Percentiles rank a stretch among this genome's conserved stretches.
Conservation (phyloP, 1,284 basidiomycete genomes). For the Pholiota adiposa region DNA sequence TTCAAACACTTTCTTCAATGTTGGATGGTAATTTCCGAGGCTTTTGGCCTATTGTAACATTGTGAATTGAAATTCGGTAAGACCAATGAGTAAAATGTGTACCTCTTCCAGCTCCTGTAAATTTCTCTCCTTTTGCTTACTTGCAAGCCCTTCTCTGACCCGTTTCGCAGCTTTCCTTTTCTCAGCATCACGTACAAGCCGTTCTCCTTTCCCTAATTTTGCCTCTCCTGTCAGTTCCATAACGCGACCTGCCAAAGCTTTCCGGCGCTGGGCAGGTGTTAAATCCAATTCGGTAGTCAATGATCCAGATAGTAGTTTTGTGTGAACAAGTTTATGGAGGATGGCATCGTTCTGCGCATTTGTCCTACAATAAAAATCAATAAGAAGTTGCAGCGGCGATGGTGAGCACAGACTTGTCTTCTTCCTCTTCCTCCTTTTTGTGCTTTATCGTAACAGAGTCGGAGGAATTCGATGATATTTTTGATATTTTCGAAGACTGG, state of each 20-base stretch:
- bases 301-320: conserved; percentile 74
- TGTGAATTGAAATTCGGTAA: conserved; percentile 14
- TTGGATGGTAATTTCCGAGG: conserved; percentile 79
- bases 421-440: conserved; percentile 45
- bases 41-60: conserved; percentile 63
- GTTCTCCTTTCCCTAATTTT: conserved; percentile 76
- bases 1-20: conserved; percentile 69
- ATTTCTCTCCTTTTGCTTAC: conserved; percentile 61
- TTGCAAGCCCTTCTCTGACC: conserved; percentile 67
- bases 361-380: conserved; percentile 45
- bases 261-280: conserved; percentile 66
- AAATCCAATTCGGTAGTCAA: conserved; percentile 62
- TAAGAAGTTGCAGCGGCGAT: conserved; percentile 2
- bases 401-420: conserved; percentile 43
- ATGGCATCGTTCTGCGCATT: conserved; percentile 76
- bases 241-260: conserved; percentile 74
- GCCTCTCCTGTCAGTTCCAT: conserved; percentile 67
- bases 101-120: conserved; percentile 70
- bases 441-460: conserved; percentile 18
- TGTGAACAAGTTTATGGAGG: conserved; percentile 78
- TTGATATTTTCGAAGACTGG: conserved; percentile 75
- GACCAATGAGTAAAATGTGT: conserved; percentile 10
- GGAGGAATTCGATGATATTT: conserved; percentile 46
- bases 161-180: conserved; percentile 69
- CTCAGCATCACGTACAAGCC: conserved; percentile 57